A percentile compares a stretch with the other conserved stretches of the same genome.
These are phyloP conservation scores for Mycosarcoma mackinlayi DNA, from an alignment of 1,284 basidiomycete genomes.

Conservation along the genomic window DNA sequence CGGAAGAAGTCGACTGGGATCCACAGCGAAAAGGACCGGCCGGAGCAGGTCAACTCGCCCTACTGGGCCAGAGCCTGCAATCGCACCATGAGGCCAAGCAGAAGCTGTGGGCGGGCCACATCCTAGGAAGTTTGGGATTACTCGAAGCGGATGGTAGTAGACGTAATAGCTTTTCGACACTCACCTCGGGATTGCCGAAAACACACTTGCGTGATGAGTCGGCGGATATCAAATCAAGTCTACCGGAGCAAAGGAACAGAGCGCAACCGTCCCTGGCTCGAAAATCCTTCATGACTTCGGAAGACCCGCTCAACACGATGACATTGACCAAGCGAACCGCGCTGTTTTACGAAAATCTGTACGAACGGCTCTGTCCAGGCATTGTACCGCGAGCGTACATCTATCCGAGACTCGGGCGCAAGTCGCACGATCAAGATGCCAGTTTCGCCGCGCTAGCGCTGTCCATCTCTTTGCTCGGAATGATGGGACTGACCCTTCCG, in stretches of 20 bases:
- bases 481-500: slow-evolving; percentile 27
- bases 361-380: slow-evolving; percentile 49
- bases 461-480: slow-evolving; percentile 48
- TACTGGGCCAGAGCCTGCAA: slow-evolving; percentile 21
- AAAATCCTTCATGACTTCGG: no score
- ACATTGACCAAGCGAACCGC: slow-evolving; percentile 56
- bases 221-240: neutral
- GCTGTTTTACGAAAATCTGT: slow-evolving; percentile 58
- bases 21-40: slow-evolving; percentile 29
- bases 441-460: slow-evolving; percentile 51
- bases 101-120: slow-evolving; percentile 37
- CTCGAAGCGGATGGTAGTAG: slow-evolving; percentile 16
- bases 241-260: no score
- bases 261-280: no score
- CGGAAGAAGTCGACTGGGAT: slow-evolving; percentile 45
- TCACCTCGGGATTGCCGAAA: neutral
- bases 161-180: slow-evolving; percentile 13
- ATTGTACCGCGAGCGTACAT: slow-evolving; percentile 55
- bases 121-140: slow-evolving; percentile 33
- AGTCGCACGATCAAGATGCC: slow-evolving; percentile 45
- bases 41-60: slow-evolving; percentile 12
- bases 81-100: slow-evolving; percentile 31
- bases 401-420: slow-evolving; percentile 44
- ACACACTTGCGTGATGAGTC: neutral
- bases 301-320: slow-evolving; percentile 46